phyloP scores from a whole-genome alignment of 2,329 filamentous ascomycete genomes.

The Massarina eburnea region DNA sequence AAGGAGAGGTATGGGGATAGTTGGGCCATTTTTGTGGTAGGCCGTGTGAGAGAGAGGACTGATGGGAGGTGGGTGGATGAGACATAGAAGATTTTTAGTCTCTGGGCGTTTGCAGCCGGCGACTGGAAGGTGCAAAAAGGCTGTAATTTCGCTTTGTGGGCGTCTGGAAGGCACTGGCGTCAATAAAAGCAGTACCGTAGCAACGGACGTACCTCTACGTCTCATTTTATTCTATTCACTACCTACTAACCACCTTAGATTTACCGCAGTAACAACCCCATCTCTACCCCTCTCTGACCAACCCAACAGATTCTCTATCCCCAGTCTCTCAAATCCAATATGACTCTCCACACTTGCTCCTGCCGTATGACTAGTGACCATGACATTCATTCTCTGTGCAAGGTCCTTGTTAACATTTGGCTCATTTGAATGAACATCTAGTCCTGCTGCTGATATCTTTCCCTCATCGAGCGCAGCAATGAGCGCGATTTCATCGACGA shows the following conservation, averaged over 20 bases:
- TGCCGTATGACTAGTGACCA: constrained; percentile 69
- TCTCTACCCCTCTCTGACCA: constrained; percentile 52
- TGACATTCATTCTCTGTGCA: constrained; percentile 49
- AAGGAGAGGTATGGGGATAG: too few relatives aligned
- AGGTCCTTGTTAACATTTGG: constrained; percentile 56
- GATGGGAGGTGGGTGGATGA: too few relatives aligned
- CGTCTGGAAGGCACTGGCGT: too few relatives aligned
- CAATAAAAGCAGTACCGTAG: too few relatives aligned
- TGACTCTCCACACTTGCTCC: constrained; percentile 68
- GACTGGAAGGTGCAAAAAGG: too few relatives aligned
- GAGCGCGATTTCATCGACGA: constrained; percentile 67
- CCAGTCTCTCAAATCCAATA: constrained; percentile 66
- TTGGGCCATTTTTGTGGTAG: too few relatives aligned
- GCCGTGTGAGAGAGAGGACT: too few relatives aligned
- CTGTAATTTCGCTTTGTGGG: too few relatives aligned
- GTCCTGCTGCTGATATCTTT: constrained; percentile 54
- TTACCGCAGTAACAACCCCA: constrained; percentile 63
- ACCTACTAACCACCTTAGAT: constrained; percentile 55
- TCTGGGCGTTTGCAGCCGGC: too few relatives aligned
- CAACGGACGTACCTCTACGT: too few relatives aligned
- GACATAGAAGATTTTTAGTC: too few relatives aligned
- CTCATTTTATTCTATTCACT: too few relatives aligned
- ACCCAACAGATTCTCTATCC: constrained; percentile 67
- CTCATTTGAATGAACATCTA: constrained; percentile 67
- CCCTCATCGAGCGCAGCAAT: constrained; percentile 60